Evolutionary conservation across 2,329 filamentous ascomycete genomes (phyloP), one percentile per base, ranked within the genome.

Genomic region (Fusarium sp.): DNA sequence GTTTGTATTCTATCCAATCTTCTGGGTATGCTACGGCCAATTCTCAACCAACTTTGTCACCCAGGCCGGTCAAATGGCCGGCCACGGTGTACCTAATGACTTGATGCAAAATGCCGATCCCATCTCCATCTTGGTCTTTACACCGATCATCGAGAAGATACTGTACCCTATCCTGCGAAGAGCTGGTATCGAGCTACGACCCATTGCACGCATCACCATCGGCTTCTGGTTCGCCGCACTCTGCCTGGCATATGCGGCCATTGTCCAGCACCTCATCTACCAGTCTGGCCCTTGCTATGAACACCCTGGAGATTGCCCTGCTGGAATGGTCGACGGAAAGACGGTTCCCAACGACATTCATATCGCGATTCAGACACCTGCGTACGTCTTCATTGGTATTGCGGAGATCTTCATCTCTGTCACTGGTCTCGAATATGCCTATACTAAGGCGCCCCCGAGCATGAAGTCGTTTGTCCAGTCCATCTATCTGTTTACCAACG

Each of bases 391-490:
- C 42, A 83, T 86, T 25, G 84, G 81, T 17, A 73, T 85, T 13
- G 79, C 83, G 0, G 85, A 88, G 71, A 86, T 88, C 53, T 84
- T 88, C 68, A 84, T 84, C 42, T 88, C 84, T 10, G 86, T 91
- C 58, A 89, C 88, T 1, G 85, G 85, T 58, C 81, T 90, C 10
- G 89, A 92, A 72, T 91, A 91, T 65, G 88, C 88, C 15, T 91
- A 87, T 75, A 90, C 87, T 69, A 90, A 91, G 74, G 88, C 89
- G 0, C 88, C 88, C 2, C 82, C 83, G 37, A 85, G 80, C 71
- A 90, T 91, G 87, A 84, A 87, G 72, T 85, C 83, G 0, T 85
- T 85, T 78, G 78, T 85, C 27, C 81, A 81, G 71, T 80, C 81
- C 11, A 69, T 88, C n/a, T 88, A 84, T 67, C 78, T 87, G 53